Evolutionary conservation across 1,284 basidiomycete genomes (phyloP).

Genomic region (Cronartium quercuum): DNA sequence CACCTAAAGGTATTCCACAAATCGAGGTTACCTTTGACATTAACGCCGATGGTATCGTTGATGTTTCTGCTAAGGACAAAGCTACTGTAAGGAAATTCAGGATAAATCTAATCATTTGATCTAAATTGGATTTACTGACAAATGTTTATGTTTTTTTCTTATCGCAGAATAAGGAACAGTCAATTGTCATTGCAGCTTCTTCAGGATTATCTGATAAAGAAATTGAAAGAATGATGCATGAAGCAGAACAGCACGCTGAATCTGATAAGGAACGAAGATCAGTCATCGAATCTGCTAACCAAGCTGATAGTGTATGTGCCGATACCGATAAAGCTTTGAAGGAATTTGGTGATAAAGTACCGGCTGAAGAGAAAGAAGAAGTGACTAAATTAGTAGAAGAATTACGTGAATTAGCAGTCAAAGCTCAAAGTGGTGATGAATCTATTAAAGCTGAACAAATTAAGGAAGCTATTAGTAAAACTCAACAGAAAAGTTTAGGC

Average conservation of each 20-base stretch:
- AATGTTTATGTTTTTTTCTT: background rate
- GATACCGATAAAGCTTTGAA: constrained; percentile 96
- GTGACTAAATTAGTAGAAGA: constrained; percentile 77
- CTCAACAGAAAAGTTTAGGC: constrained; percentile 91
- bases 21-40: constrained; percentile 99
- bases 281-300: constrained; percentile 95
- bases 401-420: constrained; percentile 82
- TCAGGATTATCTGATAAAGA: constrained; percentile 94
- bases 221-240: constrained; percentile 93
- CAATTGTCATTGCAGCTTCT: constrained; percentile 84
- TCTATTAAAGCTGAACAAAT: constrained; percentile 76
- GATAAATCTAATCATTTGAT: background rate
- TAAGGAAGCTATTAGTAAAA: constrained; percentile 86
- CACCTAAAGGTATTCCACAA: constrained; percentile 95
- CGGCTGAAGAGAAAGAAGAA: constrained; percentile 85
- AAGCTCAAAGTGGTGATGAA: constrained; percentile 81
- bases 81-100: constrained; percentile 57
- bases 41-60: constrained; percentile 95
- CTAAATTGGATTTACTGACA: background rate
- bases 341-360: constrained; percentile 96
- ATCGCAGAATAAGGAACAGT: constrained; percentile 78
- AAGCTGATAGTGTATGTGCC: constrained; percentile 84
- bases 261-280: constrained; percentile 67
- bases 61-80: constrained; percentile 94
- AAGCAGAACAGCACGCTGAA: constrained; percentile 66